Percentiles rank a stretch among this genome's conserved stretches.
Conservation (phyloP, 2,329 filamentous ascomycete genomes). For the Salinomyces thailandicus region DNA sequence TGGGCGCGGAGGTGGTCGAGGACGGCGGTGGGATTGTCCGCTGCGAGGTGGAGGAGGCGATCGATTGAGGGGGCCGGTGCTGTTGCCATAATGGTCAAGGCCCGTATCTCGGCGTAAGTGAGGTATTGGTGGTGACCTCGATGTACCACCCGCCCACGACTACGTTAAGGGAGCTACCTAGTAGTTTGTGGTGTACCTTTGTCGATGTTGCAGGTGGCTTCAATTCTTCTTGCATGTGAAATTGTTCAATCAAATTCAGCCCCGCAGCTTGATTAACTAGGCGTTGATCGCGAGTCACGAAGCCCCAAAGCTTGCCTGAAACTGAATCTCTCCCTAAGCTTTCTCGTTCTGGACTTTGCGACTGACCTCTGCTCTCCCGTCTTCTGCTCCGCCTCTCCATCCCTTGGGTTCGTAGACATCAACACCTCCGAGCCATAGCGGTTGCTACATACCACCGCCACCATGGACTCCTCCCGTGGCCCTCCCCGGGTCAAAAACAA, state of each 20-base stretch:
- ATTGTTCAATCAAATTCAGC: not conserved
- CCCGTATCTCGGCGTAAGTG: too few species aligned
- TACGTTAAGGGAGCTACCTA: too few species aligned
- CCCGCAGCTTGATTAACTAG: constrained; percentile 1
- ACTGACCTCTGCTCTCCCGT: not conserved
- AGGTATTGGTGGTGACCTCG: too few species aligned
- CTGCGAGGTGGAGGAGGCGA: constrained; percentile 49
- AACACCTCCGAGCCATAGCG: too few species aligned
- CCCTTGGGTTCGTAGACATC: not conserved
- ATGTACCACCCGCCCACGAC: too few species aligned
- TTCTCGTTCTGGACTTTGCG: too few species aligned
- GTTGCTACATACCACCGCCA: not conserved
- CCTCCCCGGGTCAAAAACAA: constrained; percentile 98
- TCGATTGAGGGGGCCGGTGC: constrained; percentile 34
- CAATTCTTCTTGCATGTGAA: not conserved
- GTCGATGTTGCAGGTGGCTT: not conserved
- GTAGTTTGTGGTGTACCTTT: not conserved
- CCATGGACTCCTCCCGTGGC: constrained; percentile 45
- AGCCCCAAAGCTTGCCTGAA: not conserved
- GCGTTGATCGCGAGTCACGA: not conserved
- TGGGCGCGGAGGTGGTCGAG: constrained; percentile 63
- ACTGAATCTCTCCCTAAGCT: not conserved
- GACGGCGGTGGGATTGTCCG: constrained; percentile 67
- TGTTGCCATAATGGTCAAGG: constrained; percentile 18
- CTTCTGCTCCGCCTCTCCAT: not conserved